These are phyloP conservation scores for Taphrina pruni DNA, from an alignment of 1,139 yeast genomes.

Conservation along the genomic window DNA sequence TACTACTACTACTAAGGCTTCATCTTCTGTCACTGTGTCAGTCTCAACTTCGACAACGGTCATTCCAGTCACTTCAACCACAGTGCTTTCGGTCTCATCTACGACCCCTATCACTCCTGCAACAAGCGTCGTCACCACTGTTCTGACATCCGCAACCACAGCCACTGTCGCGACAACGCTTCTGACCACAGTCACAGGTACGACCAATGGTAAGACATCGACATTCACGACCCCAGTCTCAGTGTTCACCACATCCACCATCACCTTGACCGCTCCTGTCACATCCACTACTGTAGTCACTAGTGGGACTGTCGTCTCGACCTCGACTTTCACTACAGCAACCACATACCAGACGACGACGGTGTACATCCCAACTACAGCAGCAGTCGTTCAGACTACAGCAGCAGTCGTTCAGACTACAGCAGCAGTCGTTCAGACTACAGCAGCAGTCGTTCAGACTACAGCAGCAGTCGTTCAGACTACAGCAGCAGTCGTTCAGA, in stretches of 20 bases:
- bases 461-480: background rate
- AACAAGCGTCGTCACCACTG: background rate
- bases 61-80: background rate
- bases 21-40: background rate
- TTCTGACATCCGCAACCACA: slow-evolving; percentile 11
- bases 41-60: slow-evolving; percentile 1
- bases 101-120: slow-evolving; percentile 1
- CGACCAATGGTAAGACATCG: background rate
- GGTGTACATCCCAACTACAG: slow-evolving; percentile 5
- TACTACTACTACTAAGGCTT: background rate
- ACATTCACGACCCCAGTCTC: slow-evolving; percentile 15
- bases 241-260: slow-evolving; percentile 1
- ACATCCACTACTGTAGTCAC: background rate
- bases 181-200: background rate
- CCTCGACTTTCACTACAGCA: background rate
- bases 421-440: background rate
- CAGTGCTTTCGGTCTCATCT: background rate
- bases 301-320: background rate
- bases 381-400: background rate
- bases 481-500: background rate
- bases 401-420: background rate
- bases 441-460: background rate
- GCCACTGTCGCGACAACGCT: background rate
- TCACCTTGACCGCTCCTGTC: background rate
- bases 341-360: slow-evolving; percentile 1